Evolutionary conservation across 73 alveolate genomes (phyloP).

Genomic region (Diophrys appendiculata): DNA sequence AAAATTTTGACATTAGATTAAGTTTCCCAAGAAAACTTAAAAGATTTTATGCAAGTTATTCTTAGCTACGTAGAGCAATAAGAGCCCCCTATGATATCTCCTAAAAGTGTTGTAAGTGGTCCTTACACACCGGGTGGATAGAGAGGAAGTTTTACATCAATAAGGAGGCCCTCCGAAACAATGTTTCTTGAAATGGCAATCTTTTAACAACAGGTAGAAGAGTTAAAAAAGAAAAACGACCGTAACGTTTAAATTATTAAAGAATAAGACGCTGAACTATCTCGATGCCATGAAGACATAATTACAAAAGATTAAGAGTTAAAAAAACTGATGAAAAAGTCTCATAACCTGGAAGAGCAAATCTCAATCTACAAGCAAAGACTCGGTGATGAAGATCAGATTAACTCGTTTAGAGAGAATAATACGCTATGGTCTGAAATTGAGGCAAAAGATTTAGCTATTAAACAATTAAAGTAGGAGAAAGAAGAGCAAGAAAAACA

Average conservation of each 20-base stretch:
- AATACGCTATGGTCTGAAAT: background rate
- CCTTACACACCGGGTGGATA: too few relatives aligned
- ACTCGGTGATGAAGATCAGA: background rate
- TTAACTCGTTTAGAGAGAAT: background rate
- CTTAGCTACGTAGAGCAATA: too few relatives aligned
- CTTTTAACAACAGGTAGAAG: background rate
- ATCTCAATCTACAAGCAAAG: background rate
- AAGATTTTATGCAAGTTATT: too few relatives aligned
- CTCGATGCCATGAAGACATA: background rate
- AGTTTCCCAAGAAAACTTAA: too few relatives aligned
- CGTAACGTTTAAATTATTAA: background rate
- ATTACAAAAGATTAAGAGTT: background rate
- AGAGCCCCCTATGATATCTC: too few relatives aligned
- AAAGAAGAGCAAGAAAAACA: background rate
- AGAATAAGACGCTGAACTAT: background rate
- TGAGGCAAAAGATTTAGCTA: background rate
- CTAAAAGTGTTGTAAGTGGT: too few relatives aligned
- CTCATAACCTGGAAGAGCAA: background rate
- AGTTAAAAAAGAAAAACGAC: background rate
- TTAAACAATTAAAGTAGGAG: background rate
- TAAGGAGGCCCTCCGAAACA: too few relatives aligned
- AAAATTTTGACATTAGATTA: too few relatives aligned
- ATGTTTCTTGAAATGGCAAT: background rate
- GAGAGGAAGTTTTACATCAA: too few relatives aligned
- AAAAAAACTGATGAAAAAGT: too few relatives aligned